These are phyloP conservation scores for Macrolepiota fuliginosa DNA, from an alignment of 768 basidiomycete species.

Conservation along the genomic window DNA sequence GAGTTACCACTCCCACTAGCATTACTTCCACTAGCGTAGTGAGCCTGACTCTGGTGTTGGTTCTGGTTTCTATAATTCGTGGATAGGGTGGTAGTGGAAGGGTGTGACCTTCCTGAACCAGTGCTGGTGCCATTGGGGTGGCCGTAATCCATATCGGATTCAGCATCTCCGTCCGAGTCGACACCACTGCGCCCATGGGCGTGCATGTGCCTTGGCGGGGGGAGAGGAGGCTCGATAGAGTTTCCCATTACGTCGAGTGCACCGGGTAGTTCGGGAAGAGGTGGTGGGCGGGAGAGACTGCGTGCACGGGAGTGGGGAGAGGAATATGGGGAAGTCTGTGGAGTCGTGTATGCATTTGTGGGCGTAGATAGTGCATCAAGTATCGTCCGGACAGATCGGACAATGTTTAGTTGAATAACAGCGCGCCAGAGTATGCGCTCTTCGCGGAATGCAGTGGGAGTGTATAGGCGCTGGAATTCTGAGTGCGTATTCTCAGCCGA, in stretches of 20 bases:
- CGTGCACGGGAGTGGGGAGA: conserved; percentile 34
- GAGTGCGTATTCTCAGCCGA: conserved; percentile 5
- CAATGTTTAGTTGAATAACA: conserved; percentile 80
- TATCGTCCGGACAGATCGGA: conserved; percentile 73
- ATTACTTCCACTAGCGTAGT: background rate
- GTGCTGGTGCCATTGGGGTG: background rate
- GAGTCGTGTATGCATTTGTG: conserved; percentile 26
- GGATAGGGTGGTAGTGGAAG: background rate
- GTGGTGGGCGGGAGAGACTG: conserved; percentile 30
- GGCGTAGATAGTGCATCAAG: conserved; percentile 47
- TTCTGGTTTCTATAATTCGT: background rate
- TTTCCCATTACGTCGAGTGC: conserved; percentile 14
- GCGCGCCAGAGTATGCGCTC: conserved; percentile 83
- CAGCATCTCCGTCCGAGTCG: conserved; percentile 1
- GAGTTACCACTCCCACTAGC: background rate
- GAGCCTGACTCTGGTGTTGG: background rate
- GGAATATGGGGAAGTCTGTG: conserved; percentile 32
- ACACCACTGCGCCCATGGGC: background rate
- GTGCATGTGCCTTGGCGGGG: conserved; percentile 8
- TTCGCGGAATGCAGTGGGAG: conserved; percentile 68
- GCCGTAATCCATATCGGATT: conserved; percentile 3
- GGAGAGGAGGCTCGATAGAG: background rate
- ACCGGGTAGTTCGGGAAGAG: conserved; percentile 21
- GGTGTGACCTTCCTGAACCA: background rate
- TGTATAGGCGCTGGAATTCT: conserved; percentile 80